Percentiles rank a stretch among this genome's conserved stretches.
These are phyloP conservation scores for Aspergillus sclerotialis DNA, from an alignment of 2,329 filamentous ascomycete species.

Conservation along the genomic window DNA sequence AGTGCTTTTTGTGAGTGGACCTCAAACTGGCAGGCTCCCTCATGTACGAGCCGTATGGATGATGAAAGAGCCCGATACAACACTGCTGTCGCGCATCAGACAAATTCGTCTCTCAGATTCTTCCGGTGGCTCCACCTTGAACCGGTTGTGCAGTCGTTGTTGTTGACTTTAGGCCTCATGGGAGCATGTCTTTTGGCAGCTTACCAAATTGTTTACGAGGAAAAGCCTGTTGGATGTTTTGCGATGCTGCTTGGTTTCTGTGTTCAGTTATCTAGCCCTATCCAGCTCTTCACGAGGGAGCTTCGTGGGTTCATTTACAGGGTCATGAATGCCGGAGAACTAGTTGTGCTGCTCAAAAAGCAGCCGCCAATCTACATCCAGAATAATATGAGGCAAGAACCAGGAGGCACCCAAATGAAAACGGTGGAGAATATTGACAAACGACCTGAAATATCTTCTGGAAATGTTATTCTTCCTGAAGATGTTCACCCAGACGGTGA, in stretches of 20 bases:
- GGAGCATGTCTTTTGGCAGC: conserved; percentile 47
- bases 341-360: conserved; percentile 42
- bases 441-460: conserved; percentile 59
- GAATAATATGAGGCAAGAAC: too few species aligned
- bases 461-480: conserved; percentile 58
- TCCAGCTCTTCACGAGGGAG: conserved; percentile 45
- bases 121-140: conserved; percentile 26
- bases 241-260: conserved; percentile 62
- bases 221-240: conserved; percentile 52
- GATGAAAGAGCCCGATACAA: conserved; percentile 49
- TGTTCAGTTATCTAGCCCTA: conserved; percentile 43
- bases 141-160: conserved; percentile 35
- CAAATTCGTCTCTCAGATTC: conserved; percentile 29
- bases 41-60: conserved; percentile 49
- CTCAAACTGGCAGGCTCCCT: conserved; percentile 54
- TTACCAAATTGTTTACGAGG: conserved; percentile 45
- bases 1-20: conserved; percentile 53
- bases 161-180: conserved; percentile 45
- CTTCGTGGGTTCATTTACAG: conserved; percentile 44
- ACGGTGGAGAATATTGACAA: conserved; percentile 60
- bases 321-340: conserved; percentile 57
- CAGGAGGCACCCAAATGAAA: too few species aligned
- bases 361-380: conserved; percentile 42
- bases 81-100: conserved; percentile 30
- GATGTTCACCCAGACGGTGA: conserved; percentile 17